Conservation (phyloP, 768 basidiomycete species). For the Hericium rajendrae region DNA sequence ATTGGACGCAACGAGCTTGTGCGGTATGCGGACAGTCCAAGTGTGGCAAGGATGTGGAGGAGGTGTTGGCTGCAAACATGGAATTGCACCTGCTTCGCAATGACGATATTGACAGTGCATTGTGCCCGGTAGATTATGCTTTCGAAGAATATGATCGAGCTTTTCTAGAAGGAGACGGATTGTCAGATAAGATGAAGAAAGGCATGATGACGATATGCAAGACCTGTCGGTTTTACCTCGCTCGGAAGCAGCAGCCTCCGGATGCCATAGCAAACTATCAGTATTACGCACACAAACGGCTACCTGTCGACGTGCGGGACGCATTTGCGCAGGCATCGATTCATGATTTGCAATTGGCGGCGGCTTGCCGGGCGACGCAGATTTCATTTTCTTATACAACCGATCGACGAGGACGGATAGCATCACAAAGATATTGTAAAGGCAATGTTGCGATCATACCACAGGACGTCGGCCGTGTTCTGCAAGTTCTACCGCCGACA, state of each 20-base stretch:
- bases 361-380: neutral
- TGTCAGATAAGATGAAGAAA: neutral
- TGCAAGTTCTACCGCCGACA: neutral
- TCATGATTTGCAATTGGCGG: neutral
- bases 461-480: neutral
- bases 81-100: neutral
- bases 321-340: neutral
- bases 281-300: neutral
- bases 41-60: too few species aligned
- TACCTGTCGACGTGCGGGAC: neutral
- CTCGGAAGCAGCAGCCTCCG: neutral
- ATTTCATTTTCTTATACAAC: neutral
- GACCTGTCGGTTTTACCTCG: neutral
- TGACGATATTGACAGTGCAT: neutral
- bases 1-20: too few species aligned
- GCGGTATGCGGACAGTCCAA: too few species aligned
- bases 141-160: neutral
- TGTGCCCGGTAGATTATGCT: neutral
- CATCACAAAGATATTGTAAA: neutral
- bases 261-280: neutral
- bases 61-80: too few species aligned
- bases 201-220: too few species aligned
- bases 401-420: neutral
- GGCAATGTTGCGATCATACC: neutral
- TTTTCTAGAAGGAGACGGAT: neutral